Base-by-base conservation (phyloP, 2,329 filamentous ascomycete species). In the Gyromitra esculenta region DNA sequence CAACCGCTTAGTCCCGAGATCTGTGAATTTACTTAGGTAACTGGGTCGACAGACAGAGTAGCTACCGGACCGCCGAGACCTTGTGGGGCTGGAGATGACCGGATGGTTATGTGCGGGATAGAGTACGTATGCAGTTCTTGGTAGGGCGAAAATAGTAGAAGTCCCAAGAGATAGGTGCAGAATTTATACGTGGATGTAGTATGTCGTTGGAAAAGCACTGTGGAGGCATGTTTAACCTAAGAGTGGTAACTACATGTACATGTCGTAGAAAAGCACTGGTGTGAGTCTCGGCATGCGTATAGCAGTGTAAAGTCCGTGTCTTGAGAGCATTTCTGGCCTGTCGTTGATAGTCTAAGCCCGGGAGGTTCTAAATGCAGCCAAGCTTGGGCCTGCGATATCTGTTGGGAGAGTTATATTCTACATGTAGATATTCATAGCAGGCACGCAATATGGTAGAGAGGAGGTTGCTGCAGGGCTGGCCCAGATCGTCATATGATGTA, bases 71-170 rank as follows among this genome's bases (percentile, higher is more conserved):
- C n/a, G 63, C 63, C 48, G 63, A 56, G 48, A 52, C 48, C 21
- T 21, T 35, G 35, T 15, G 15, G 15, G 54, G 25, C 31, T 62
- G 56, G 52, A 15, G 31, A 18, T 21, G 18, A n/a, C 31, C 45
- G 9, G 56, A n/a, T 54, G 50, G 39, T 7, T 15, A n/a, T 68
- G 56, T 9, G 13, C 15, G 13, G 54, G 39, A 48, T 48, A 60
- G 56, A 25, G 41, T 70, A 70, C 41, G 66, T 69, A 41, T 69
- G 56, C 62, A 60, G 43, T 39, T 69, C 54, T 69, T 62, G 66
- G 52, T 60, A 48, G 13, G n/a, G 15, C 13, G 39, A 18, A 54
- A 57, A 57, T 57, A 35, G 50, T 54, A 25, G 21, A 54, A 57
- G 31, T 8, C 7, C 54, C 31, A 57, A 57, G 54, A 37, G n/a